phyloP scores from a whole-genome alignment of 345 rosid genomes.

The Arabidopsis suecica region DNA sequence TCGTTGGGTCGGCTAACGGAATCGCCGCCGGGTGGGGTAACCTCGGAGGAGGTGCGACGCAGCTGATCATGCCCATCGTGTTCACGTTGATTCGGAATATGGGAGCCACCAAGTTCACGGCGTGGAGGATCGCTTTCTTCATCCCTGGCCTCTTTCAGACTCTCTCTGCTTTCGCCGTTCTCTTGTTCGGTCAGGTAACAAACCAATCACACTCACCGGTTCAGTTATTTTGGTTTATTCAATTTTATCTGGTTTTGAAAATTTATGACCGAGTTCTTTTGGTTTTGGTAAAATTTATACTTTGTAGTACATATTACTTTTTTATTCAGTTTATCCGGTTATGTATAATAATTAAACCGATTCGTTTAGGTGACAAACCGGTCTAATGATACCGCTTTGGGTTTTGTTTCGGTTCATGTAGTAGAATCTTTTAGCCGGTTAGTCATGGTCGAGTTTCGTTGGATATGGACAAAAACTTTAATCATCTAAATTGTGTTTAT shows the following conservation, averaged over 20 bases:
- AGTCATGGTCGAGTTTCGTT: neutral
- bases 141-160: constrained; percentile 83
- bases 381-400: neutral
- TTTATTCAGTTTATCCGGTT: no score
- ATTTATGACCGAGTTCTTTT: neutral
- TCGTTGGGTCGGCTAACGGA: constrained; percentile 85
- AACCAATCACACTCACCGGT: constrained; percentile 11
- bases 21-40: constrained; percentile 97
- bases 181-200: constrained; percentile 71
- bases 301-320: no score
- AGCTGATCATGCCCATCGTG: constrained; percentile 86
- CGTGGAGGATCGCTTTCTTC: constrained; percentile 89
- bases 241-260: neutral
- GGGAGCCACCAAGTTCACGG: constrained; percentile 75
- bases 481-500: neutral
- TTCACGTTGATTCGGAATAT: constrained; percentile 56
- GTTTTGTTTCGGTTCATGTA: neutral
- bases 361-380: neutral
- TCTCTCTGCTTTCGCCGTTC: constrained; percentile 66
- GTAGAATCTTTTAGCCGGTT: neutral
- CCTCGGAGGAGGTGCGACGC: constrained; percentile 91
- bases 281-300: neutral
- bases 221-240: neutral
- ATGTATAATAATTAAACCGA: neutral
- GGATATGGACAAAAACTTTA: neutral